Evolutionary conservation across 2,329 filamentous ascomycete species (phyloP).

Genomic region (Fusarium incarnatum): DNA sequence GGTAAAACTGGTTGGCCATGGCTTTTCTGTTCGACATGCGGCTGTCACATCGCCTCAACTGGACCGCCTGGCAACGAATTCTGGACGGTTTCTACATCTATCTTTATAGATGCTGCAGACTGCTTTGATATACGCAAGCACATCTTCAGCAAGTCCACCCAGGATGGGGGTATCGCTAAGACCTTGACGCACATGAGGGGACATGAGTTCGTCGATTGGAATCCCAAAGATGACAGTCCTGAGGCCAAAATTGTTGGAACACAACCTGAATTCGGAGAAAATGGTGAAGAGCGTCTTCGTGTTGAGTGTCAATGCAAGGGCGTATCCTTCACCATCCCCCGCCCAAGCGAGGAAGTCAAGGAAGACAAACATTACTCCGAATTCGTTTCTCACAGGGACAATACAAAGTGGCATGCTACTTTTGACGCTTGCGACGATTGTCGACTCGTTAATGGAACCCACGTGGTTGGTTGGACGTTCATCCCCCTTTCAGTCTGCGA

Average conservation of each 20-base stretch:
- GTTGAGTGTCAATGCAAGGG: constrained; percentile 61
- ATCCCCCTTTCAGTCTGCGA: constrained; percentile 53
- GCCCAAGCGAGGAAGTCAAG: constrained; percentile 51
- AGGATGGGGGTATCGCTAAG: constrained; percentile 53
- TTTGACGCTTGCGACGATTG: constrained; percentile 60
- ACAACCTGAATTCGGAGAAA: constrained; percentile 48
- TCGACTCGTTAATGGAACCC: constrained; percentile 56
- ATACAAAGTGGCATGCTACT: constrained; percentile 57
- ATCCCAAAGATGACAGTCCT: constrained; percentile 50
- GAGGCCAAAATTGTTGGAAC: constrained; percentile 45
- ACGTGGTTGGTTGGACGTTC: constrained; percentile 58
- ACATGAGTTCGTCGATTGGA: constrained; percentile 50
- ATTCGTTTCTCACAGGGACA: constrained; percentile 53
- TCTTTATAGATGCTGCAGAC: constrained; percentile 53
- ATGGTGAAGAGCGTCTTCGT: constrained; percentile 55
- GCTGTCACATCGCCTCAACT: constrained; percentile 57
- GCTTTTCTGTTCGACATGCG: constrained; percentile 60
- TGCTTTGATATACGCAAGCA: constrained; percentile 53
- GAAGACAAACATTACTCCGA: constrained; percentile 47
- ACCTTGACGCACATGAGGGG: constrained; percentile 51
- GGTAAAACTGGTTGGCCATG: constrained; percentile 48
- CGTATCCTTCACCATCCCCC: constrained; percentile 58
- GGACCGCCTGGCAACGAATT: constrained; percentile 45
- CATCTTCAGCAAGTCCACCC: constrained; percentile 52
- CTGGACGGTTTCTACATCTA: constrained; percentile 56